Percentiles rank a stretch among this genome's conserved stretches.
Conservation (phyloP, 805 yeast species). For the Suhomyces xylopsoci region DNA sequence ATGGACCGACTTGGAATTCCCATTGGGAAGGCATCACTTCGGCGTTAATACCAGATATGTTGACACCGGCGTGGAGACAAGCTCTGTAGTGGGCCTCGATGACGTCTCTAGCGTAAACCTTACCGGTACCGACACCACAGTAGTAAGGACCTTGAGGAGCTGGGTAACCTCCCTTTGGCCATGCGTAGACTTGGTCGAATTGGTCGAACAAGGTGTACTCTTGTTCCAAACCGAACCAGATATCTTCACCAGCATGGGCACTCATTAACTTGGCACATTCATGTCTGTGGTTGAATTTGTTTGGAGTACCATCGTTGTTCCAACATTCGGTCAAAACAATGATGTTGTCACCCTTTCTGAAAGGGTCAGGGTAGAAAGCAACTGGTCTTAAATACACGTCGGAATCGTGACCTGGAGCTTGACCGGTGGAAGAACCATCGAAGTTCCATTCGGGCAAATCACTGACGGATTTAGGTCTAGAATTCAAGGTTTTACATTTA, state of each 20-base stretch:
- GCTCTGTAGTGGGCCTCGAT: slow-evolving; percentile 99
- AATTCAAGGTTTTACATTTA: slow-evolving; percentile 82
- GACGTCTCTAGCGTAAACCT: slow-evolving; percentile 95
- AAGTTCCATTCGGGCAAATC: slow-evolving; percentile 99
- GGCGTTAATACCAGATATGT: slow-evolving; percentile 95
- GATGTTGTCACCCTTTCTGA: slow-evolving; percentile 96
- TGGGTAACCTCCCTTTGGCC: slow-evolving; percentile 99
- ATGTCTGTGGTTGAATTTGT: slow-evolving; percentile 97
- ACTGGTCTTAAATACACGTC: slow-evolving; percentile 95
- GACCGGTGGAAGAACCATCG: slow-evolving; percentile 97
- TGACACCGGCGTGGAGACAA: slow-evolving; percentile 87
- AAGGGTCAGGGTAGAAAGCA: slow-evolving; percentile 92
- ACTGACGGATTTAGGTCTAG: slow-evolving; percentile 66
- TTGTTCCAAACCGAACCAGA: slow-evolving; percentile 99
- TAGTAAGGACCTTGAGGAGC: slow-evolving; percentile 99
- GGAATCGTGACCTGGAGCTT: slow-evolving; percentile 97
- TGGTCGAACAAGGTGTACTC: slow-evolving; percentile 96
- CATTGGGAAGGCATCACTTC: slow-evolving; percentile 99
- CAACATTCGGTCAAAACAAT: slow-evolving; percentile 94
- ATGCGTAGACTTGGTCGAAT: slow-evolving; percentile 86
- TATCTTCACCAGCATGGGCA: slow-evolving; percentile 78
- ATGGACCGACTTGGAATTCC: slow-evolving; percentile 99
- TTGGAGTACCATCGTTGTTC: slow-evolving; percentile 98
- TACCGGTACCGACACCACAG: slow-evolving; percentile 99
- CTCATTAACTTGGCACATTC: slow-evolving; percentile 93